Percentiles rank a stretch among this genome's conserved stretches.
Conservation (phyloP, 345 rosid species). For the Gossypium turneri region DNA sequence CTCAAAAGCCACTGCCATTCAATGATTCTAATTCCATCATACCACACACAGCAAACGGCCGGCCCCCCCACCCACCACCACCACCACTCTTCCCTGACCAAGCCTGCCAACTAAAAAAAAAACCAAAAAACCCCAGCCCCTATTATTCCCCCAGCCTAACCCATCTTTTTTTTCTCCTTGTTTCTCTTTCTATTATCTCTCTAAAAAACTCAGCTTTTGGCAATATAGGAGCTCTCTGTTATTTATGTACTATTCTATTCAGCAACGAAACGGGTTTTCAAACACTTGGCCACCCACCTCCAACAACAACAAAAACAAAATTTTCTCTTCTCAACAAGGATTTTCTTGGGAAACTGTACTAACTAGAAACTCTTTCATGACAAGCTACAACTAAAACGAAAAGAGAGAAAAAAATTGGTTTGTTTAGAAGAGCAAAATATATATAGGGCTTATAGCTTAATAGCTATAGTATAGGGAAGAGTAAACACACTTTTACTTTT, state of each 20-base stretch:
- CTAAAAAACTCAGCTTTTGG: constrained; percentile 22
- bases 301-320: constrained; percentile 5
- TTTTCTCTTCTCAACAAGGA: constrained; percentile 19
- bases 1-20: constrained; percentile 28
- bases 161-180: constrained; percentile 33
- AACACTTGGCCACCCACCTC: constrained; percentile 7
- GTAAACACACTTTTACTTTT: constrained; percentile 9
- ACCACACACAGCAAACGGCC: background rate
- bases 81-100: background rate
- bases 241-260: constrained; percentile 9
- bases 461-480: constrained; percentile 21
- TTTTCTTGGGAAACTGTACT: constrained; percentile 14
- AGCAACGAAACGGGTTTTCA: background rate
- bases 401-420: background rate
- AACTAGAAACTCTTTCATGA: background rate
- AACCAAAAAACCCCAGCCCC: background rate
- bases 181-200: background rate
- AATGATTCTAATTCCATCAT: constrained; percentile 11
- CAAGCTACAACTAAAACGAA: background rate
- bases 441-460: constrained; percentile 15
- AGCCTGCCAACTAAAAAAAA: background rate
- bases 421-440: constrained; percentile 20
- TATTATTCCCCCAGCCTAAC: constrained; percentile 28
- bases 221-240: constrained; percentile 20
- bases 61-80: background rate